Evolutionary conservation across 1,139 yeast species (phyloP), one percentile per base, ranked within the genome.

Genomic region (Hemisphaericaspora xylofermentans): DNA sequence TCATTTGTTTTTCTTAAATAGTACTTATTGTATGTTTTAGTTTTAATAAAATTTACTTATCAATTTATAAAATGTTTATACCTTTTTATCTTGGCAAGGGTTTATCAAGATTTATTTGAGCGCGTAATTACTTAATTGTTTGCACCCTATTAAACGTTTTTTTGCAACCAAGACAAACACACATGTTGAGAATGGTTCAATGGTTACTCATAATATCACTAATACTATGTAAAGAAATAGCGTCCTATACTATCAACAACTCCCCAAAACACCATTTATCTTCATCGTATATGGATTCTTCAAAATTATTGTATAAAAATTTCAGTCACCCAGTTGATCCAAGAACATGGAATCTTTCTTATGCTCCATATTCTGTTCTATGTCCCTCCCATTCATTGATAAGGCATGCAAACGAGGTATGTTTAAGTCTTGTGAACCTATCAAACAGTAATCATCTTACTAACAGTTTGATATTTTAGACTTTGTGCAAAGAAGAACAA

Each of bases 361-460:
- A 72, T 48, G 66, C 75, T 7, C 80, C 80, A 3, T 58, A 54
- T 28, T 53, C 58, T 16, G 72, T 71, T 0, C 40, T 55, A 14
- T 77, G 82, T 50, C 80, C 81, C 1, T 43, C 58, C 1, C 42
- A 45, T 10, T 48, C 63, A 0, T 49, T 73, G 36, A 52, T 76
- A 26, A 58, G 82, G 48, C 46, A 46, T 19, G 78, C 74, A 19
- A 50, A 56, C 26, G 55, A 60, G 30, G 79, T 64, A 61, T 32
- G 49, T 46, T 21, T 21, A 9, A 6, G 9, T 21, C 24, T 21
- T 21, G 24, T 6, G 24, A 6, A 6, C 9, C n/a, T 18, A 14
- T 16, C 13, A 39, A 6, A 7, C 18, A 31, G 3, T 34, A 18
- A 10, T 12, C 10, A 29, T 12, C 12, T 25, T 9, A 47, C 48